Evolutionary conservation across 208 protist species (phyloP), one percentile per base, ranked within the genome.

Genomic region (Trypanosoma vivax): DNA sequence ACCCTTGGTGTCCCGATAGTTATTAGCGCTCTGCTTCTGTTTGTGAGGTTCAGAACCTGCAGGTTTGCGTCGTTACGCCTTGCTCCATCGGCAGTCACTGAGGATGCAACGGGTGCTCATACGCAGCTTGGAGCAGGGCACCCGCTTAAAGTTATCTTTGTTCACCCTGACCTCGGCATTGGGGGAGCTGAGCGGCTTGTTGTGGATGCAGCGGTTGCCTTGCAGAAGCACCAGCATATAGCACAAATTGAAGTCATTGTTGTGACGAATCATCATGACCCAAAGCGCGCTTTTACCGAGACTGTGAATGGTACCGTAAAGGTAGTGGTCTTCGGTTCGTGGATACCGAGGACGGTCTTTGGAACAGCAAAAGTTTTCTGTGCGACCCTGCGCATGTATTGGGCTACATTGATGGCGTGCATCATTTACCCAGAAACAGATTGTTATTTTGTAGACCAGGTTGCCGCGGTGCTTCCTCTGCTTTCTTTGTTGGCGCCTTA

Each of bases 131-230:
- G 29, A 6, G 45, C 55, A 2, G 13, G 24, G n/a, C 40, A 52
- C 14, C 65, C 65, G 5, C 46, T 78, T 34, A 70, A 76, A 21
- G 65, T 98, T 1, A 74, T 87, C 11, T 97, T 98, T 59, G 46
- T 98, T 3, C 97, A 99, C 64, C 95, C 96, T 1, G 95, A 98
- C 59, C 74, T 99, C 2, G 93, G 93, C 31, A 94, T 98, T 54
- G 97, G 98, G 13, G 98, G 97, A 3, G 97, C 98, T 16, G 98
- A 99, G 76, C 76, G 97, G 14, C 83, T 99, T 5, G 80, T 99
- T 21, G 76, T 99, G 1, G 98, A 99, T 66, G 86, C 94, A 5
- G 97, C 92, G 0, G 28, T 98, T 1, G 94, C 80, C 5, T 58
- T 98, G 14, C 37, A 79, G 40, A 53, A 47, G 9, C 77, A 87